Base-by-base conservation (phyloP, 1,139 yeast species). In the Keqinozyma sinolaborantium region DNA sequence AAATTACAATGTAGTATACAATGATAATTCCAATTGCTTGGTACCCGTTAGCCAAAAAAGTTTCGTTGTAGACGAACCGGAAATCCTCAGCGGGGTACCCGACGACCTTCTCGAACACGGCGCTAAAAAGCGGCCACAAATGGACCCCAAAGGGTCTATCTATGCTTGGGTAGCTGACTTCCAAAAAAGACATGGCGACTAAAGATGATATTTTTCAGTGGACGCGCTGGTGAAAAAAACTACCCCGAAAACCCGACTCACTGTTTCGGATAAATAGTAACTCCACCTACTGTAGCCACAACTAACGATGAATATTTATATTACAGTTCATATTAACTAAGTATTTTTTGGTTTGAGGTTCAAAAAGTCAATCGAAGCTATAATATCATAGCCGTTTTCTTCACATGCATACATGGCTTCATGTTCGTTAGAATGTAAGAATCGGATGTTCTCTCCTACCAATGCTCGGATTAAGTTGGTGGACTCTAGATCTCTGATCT, bases 391-490 rank as follows among this genome's bases (percentile, higher is more conserved):
- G 3, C 97, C 97, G 39, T 77, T 76, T 43, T 85, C 95, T 53
- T 90, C 97, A 53, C 90, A 87, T 1, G 88, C 97, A 57, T 88
- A 92, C 58, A 92, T 64, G 21, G 95, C 94, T 60, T 92, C 97
- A 52, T 92, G 95, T 30, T 95, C 92, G 38, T 86, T 85, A 34
- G 88, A 83, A 52, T 88, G 95, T 50, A 90, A 65, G 51, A 87
- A 79, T 38, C 97, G 66, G 38, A 92, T 90, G 55, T 88, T 90
- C 42, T 88, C 97, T 3, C 97, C 97, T n/a, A 85, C 77, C 38
- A 92, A 81, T n/a, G 94, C 90, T 38, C 96, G 70, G 25, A 88
- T 74, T 38, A 92, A 64, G 44, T 81, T 94, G 4, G 94, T 88
- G 12, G 87, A 78, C 47, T 90, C 95, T 50, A 90, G 86, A 49